Conservation (phyloP, 352 stramenopile species). For the Phytophthora sojae region DNA sequence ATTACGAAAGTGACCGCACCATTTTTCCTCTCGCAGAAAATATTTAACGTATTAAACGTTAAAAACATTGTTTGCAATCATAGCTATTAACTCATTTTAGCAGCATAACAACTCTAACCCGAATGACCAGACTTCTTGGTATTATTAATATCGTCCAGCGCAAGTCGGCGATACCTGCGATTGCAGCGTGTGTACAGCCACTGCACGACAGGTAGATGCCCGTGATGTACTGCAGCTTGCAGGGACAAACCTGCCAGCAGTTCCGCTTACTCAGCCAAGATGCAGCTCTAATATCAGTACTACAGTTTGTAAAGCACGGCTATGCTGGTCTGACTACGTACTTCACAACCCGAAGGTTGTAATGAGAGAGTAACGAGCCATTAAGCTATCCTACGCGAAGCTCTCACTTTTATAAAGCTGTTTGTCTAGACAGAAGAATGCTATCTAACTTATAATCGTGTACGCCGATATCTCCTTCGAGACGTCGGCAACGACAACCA, state of each 20-base stretch:
- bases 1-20: not conserved
- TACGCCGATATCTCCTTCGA: conserved; percentile 62
- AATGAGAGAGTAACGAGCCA: too few relatives aligned
- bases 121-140: not conserved
- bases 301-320: too few relatives aligned
- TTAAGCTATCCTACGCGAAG: too few relatives aligned
- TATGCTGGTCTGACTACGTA: too few relatives aligned
- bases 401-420: too few relatives aligned
- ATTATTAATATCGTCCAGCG: conserved; percentile 1
- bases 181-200: conserved; percentile 8
- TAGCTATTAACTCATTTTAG: not conserved
- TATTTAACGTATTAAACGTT: not conserved
- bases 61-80: not conserved
- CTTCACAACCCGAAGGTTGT: too few relatives aligned
- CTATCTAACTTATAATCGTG: not conserved
- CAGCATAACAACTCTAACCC: not conserved
- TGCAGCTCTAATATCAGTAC: too few relatives aligned
- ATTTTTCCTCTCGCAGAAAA: not conserved
- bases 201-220: conserved; percentile 2
- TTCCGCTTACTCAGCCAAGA: too few relatives aligned
- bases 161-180: conserved; percentile 1
- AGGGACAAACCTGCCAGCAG: too few relatives aligned
- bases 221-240: too few relatives aligned
- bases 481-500: conserved; percentile 62
- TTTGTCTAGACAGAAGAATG: too few relatives aligned